phyloP scores from a whole-genome alignment of 1,139 yeast species.

The Chernovozyma sophiae-reginae region DNA sequence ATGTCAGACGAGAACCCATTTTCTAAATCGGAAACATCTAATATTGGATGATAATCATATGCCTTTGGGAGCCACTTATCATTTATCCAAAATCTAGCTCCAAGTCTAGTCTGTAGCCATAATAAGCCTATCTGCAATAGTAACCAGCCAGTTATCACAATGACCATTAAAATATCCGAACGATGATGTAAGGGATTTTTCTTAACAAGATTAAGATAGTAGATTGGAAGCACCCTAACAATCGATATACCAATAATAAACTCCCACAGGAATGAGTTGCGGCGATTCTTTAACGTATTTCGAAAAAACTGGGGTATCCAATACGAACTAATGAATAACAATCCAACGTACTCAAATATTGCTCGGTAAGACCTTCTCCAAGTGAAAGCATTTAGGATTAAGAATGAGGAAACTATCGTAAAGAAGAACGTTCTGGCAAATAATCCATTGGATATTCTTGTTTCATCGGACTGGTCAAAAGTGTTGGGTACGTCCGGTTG shows the following conservation, averaged over 20 bases:
- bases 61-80: constrained; percentile 70
- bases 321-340: constrained; percentile 58
- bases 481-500: constrained; percentile 6
- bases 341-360: constrained; percentile 52
- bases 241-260: constrained; percentile 66
- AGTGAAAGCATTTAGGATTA: constrained; percentile 52
- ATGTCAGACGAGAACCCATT: constrained; percentile 45
- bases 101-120: constrained; percentile 59
- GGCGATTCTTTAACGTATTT: constrained; percentile 70
- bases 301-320: constrained; percentile 93
- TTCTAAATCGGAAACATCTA: constrained; percentile 61
- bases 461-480: constrained; percentile 39
- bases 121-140: constrained; percentile 52
- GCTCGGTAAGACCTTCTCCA: constrained; percentile 63
- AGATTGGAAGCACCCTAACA: constrained; percentile 60
- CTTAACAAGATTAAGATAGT: constrained; percentile 50
- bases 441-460: constrained; percentile 54
- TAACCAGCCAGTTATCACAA: constrained; percentile 48
- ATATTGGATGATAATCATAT: constrained; percentile 73
- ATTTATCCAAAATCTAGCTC: constrained; percentile 83
- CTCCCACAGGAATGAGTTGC: constrained; percentile 62
- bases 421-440: constrained; percentile 61
- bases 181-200: constrained; percentile 51
- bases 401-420: constrained; percentile 55
- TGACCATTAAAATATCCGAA: constrained; percentile 51